phyloP scores from a whole-genome alignment of 257 asterid genomes.

The Salvia rosmarinus region DNA sequence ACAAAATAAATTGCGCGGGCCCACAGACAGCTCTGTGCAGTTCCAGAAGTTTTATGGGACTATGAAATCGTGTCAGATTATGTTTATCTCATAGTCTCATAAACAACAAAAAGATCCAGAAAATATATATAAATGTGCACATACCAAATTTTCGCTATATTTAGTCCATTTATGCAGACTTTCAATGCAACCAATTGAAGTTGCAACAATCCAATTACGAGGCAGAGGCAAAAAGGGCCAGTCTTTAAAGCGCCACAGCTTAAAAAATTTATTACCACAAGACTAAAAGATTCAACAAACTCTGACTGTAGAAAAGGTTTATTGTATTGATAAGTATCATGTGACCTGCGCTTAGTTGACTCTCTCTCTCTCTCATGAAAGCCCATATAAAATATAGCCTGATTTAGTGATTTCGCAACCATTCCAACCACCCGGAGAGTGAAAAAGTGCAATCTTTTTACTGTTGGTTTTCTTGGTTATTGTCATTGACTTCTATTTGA shows the following conservation, averaged over 20 bases:
- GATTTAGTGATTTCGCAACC: constrained; percentile 51
- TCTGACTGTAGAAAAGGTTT: constrained; percentile 24
- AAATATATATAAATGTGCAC: background rate
- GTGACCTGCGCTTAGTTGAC: constrained; percentile 52
- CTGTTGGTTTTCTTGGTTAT: constrained; percentile 26
- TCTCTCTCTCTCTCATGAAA: constrained; percentile 25
- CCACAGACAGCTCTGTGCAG: no score
- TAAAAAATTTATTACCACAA: constrained; percentile 24
- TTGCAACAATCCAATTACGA: background rate
- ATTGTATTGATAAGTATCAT: constrained; percentile 51
- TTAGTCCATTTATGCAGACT: background rate
- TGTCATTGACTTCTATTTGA: constrained; percentile 16
- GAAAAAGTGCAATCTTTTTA: constrained; percentile 27
- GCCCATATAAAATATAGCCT: constrained; percentile 36
- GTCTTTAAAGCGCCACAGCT: constrained; percentile 16
- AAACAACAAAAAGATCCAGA: background rate
- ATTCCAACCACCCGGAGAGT: constrained; percentile 41
- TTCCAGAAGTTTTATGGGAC: background rate
- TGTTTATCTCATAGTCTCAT: constrained; percentile 7
- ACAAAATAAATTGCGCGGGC: background rate
- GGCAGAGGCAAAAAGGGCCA: background rate
- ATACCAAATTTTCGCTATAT: background rate
- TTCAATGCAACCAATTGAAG: background rate
- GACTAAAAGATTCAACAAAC: constrained; percentile 26
- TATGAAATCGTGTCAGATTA: constrained; percentile 17